phyloP scores from a whole-genome alignment of 805 yeast genomes.

The Clavispora phyllophila region DNA sequence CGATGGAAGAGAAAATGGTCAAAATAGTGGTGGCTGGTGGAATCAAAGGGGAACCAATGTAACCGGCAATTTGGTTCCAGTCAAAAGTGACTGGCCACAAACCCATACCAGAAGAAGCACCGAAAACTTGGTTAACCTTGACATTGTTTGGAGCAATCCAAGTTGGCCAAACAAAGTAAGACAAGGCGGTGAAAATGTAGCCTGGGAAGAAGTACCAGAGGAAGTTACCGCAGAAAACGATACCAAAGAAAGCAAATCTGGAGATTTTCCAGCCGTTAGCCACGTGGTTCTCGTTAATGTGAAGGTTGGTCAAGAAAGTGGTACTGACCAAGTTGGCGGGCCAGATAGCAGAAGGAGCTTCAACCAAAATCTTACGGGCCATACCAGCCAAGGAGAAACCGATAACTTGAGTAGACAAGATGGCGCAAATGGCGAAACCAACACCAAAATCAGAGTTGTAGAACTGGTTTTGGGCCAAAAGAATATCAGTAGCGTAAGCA shows the following conservation, averaged over 20 bases:
- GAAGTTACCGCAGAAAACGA: slow-evolving; percentile 36
- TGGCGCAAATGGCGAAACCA: slow-evolving; percentile 52
- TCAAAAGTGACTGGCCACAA: slow-evolving; percentile 63
- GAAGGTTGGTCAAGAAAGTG: slow-evolving; percentile 51
- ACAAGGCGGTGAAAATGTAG: slow-evolving; percentile 52
- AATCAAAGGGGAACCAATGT: slow-evolving; percentile 57
- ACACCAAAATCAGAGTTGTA: slow-evolving; percentile 42
- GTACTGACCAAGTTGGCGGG: slow-evolving; percentile 59
- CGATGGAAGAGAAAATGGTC: slow-evolving; percentile 33
- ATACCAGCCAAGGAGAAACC: slow-evolving; percentile 69
- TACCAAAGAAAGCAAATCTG: slow-evolving; percentile 44
- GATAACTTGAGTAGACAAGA: slow-evolving; percentile 54
- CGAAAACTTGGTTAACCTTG: slow-evolving; percentile 61
- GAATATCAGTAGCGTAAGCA: slow-evolving; percentile 55
- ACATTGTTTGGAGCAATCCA: slow-evolving; percentile 64
- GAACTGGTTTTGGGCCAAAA: slow-evolving; percentile 47
- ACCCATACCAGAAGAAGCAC: slow-evolving; percentile 58
- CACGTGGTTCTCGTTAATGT: slow-evolving; percentile 44
- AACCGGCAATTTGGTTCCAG: slow-evolving; percentile 58
- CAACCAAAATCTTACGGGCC: slow-evolving; percentile 52
- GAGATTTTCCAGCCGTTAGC: slow-evolving; percentile 62
- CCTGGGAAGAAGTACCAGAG: slow-evolving; percentile 60
- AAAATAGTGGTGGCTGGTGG: slow-evolving; percentile 55
- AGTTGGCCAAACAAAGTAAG: slow-evolving; percentile 58
- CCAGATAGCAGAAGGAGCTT: slow-evolving; percentile 68